Conservation (phyloP, 2,329 filamentous ascomycete species). For the Fusarium sp. region DNA sequence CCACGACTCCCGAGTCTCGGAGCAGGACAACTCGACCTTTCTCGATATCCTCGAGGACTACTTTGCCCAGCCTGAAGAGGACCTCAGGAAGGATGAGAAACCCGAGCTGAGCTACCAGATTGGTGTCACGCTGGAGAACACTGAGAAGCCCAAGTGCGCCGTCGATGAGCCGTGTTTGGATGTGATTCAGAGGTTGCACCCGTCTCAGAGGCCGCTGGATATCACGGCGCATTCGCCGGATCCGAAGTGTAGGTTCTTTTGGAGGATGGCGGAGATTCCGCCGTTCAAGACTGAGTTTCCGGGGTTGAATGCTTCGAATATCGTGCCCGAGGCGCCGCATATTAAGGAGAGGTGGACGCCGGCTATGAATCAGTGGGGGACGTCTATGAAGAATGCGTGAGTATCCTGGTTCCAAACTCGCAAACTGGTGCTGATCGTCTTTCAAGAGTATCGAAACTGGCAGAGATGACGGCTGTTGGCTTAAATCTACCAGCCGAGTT, state of each 20-base stretch:
- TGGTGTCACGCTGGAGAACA: constrained; percentile 68
- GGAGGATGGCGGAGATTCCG: constrained; percentile 63
- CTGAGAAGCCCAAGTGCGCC: constrained; percentile 69
- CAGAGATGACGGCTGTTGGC: constrained; percentile 66
- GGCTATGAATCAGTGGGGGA: constrained; percentile 65
- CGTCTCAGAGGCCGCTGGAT: constrained; percentile 64
- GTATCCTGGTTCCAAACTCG: constrained; percentile 39
- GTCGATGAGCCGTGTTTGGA: constrained; percentile 67
- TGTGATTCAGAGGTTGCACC: constrained; percentile 62
- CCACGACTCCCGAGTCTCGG: constrained; percentile 65
- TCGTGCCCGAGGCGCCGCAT: constrained; percentile 58
- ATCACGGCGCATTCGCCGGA: constrained; percentile 64
- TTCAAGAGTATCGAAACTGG: constrained; percentile 60
- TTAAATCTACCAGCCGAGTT: constrained; percentile 60
- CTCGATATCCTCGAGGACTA: constrained; percentile 70
- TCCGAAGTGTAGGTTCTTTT: constrained; percentile 70
- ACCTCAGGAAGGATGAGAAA: constrained; percentile 60
- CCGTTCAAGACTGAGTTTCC: constrained; percentile 65
- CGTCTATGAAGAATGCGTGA: constrained; percentile 66
- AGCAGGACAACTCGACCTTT: constrained; percentile 63
- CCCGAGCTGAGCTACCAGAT: constrained; percentile 67
- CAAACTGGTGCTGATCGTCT: not conserved
- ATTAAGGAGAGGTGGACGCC: constrained; percentile 61
- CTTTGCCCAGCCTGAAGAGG: constrained; percentile 63
- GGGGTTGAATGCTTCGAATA: constrained; percentile 62